Evolutionary conservation across 805 yeast genomes (phyloP), one percentile per base, ranked within the genome.

Genomic region (Kurtzmaniella fragi): DNA sequence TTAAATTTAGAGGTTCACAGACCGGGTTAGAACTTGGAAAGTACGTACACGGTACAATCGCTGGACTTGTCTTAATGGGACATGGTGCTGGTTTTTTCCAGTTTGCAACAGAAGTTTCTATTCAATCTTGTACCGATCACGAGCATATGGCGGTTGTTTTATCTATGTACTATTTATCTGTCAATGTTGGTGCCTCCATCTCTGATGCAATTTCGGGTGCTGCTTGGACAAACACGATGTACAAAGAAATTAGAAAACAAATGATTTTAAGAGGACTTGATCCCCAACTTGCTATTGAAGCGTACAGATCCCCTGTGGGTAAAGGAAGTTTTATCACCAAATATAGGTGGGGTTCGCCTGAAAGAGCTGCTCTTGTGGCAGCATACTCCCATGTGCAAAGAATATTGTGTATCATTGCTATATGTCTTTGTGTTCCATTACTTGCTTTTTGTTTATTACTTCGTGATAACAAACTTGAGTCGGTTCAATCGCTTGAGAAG

Each of bases 341-440:
- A 0, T 67, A 78, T 50, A 54, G 77, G 1, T 78, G 83, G 82
- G 85, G 77, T 2, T 64, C 83, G 0, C 74, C 80, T 13, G 75
- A 70, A 42, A 73, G 88, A 56, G 53, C 51, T 2, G 79, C 73
- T 2, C 66, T 79, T 35, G 80, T 79, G 2, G 59, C 55, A 37
- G 70, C 83, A 2, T 82, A 82, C 53, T 70, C 70, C 39, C 60
- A 77, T 41, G 69, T 78, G 35, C 87, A 81, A 56, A 67, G 70
- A 46, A 52, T 76, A 39, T 70, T 79, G 55, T 65, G 76, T 35
- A 65, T 71, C 35, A 73, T 74, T 17, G 84, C 80, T 14, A 13
- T 45, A 15, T 29, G 25, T 16, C 42, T 45, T 12, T 37, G 39
- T 16, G 32, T 40, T 14, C 42, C 41, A 20, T 36, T 45, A 25